These are phyloP conservation scores for Phaeoacremonium minimum DNA, from an alignment of 2,329 filamentous ascomycete genomes.

Conservation along the genomic window DNA sequence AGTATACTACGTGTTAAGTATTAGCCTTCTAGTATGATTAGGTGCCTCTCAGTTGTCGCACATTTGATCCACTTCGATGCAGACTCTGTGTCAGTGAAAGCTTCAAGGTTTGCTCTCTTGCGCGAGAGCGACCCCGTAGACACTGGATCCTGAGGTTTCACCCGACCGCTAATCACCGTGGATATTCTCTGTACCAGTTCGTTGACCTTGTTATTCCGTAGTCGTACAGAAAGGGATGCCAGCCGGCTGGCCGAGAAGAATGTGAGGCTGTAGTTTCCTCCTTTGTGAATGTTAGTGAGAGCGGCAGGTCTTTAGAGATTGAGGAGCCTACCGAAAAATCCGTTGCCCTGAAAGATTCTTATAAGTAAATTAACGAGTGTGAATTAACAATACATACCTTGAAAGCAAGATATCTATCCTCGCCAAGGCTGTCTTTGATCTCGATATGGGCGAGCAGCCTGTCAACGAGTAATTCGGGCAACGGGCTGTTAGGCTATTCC, in stretches of 20 bases:
- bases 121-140: constrained; percentile 1
- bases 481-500: too few species aligned
- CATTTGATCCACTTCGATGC: constrained; percentile 8
- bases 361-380: too few species aligned
- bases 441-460: constrained; percentile 2
- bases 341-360: constrained; percentile 21
- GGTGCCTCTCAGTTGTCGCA: too few species aligned
- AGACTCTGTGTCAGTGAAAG: constrained; percentile 1
- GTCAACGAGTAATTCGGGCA: constrained; percentile 4
- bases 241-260: constrained; percentile 24
- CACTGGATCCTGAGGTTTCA: constrained; percentile 7
- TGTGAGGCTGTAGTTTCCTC: constrained; percentile 18
- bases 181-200: constrained; percentile 21
- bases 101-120: constrained; percentile 1
- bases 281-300: constrained; percentile 8
- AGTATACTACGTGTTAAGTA: constrained; percentile 34
- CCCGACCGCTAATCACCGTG: constrained; percentile 12
- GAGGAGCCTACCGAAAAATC: constrained; percentile 19
- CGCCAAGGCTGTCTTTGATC: constrained; percentile 2
- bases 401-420: constrained; percentile 14
- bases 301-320: constrained; percentile 1
- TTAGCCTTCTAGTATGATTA: too few species aligned
- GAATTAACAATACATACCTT: too few species aligned
- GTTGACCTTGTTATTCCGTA: constrained; percentile 22
- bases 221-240: constrained; percentile 17